Percentiles rank a stretch among this genome's conserved stretches.
phyloP scores from a whole-genome alignment of 225 moss, liverwort and hornwort species.

The Sphagnum tenellum region DNA sequence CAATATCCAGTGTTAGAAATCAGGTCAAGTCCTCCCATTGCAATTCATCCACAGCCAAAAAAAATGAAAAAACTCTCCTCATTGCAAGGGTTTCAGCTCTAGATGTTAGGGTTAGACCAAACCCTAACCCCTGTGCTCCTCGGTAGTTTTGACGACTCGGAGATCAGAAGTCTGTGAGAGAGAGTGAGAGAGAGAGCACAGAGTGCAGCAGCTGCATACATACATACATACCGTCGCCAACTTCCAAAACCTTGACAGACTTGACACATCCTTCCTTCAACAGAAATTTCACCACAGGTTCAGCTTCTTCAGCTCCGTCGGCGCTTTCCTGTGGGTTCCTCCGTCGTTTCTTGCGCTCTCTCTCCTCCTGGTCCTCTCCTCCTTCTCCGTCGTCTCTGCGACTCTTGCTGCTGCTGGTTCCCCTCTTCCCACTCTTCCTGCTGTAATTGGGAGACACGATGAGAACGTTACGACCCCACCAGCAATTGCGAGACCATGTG shows the following conservation, averaged over 20 bases:
- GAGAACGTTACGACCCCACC: constrained; percentile 46
- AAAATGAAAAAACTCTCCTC: too few relatives aligned
- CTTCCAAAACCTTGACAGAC: constrained; percentile 36
- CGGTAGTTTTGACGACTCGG: too few relatives aligned
- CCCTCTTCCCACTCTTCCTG: constrained; percentile 3
- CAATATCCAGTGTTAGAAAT: neutral
- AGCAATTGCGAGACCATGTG: constrained; percentile 36
- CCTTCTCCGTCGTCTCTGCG: constrained; percentile 6
- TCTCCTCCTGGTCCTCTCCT: constrained; percentile 10
- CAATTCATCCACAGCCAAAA: too few relatives aligned
- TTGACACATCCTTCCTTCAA: constrained; percentile 19
- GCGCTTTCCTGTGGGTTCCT: constrained; percentile 3
- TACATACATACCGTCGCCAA: constrained; percentile 16
- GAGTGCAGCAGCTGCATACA: too few relatives aligned
- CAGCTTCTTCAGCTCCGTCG: constrained; percentile 12
- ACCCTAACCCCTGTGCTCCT: too few relatives aligned
- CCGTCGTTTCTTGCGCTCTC: constrained; percentile 15
- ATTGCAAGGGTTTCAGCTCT: too few relatives aligned
- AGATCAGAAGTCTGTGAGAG: too few relatives aligned
- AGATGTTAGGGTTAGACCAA: too few relatives aligned
- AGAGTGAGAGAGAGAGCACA: too few relatives aligned
- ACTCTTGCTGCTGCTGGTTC: constrained; percentile 11
- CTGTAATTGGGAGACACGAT: constrained; percentile 23
- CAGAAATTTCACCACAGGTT: constrained; percentile 22
- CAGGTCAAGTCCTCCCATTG: too few relatives aligned